These are phyloP conservation scores for Boletus reticulatus DNA, from an alignment of 768 basidiomycete genomes.

Conservation along the genomic window DNA sequence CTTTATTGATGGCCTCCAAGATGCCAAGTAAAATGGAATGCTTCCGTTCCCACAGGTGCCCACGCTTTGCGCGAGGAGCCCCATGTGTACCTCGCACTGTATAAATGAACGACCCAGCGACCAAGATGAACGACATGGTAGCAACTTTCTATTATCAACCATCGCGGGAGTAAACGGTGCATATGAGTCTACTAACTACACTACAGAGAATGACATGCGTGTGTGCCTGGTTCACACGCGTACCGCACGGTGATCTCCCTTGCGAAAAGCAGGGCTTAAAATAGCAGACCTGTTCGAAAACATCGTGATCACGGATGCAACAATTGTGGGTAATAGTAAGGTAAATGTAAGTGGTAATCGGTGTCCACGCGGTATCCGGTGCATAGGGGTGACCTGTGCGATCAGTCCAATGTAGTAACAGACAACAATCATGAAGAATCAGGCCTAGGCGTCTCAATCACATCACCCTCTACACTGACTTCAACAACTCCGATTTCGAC, in stretches of 20 bases:
- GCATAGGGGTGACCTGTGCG: not conserved
- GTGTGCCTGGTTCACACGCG: constrained; percentile 1
- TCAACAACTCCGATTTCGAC: constrained; percentile 34
- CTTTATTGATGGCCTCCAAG: too few species aligned
- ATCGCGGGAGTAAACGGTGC: not conserved
- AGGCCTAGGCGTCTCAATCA: not conserved
- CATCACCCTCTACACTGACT: constrained; percentile 9
- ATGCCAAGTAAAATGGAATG: too few species aligned
- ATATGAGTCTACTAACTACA: not conserved
- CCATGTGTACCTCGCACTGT: too few species aligned
- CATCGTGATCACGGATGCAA: not conserved
- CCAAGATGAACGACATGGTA: too few species aligned
- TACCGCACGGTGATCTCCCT: not conserved
- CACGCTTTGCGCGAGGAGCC: too few species aligned
- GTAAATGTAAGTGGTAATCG: not conserved
- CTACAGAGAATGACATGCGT: not conserved
- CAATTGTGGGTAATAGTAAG: not conserved
- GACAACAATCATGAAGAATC: constrained; percentile 9
- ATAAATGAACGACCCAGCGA: too few species aligned
- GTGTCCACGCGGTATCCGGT: constrained; percentile 3
- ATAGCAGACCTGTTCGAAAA: not conserved
- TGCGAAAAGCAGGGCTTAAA: not conserved
- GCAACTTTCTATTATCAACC: not conserved
- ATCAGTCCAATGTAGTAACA: constrained; percentile 2
- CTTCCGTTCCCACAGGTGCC: too few species aligned